A percentile compares a stretch with the other conserved stretches of the same genome.
These are phyloP conservation scores for Erodium trifolium DNA, from an alignment of 441 rosid genomes.

Conservation along the genomic window DNA sequence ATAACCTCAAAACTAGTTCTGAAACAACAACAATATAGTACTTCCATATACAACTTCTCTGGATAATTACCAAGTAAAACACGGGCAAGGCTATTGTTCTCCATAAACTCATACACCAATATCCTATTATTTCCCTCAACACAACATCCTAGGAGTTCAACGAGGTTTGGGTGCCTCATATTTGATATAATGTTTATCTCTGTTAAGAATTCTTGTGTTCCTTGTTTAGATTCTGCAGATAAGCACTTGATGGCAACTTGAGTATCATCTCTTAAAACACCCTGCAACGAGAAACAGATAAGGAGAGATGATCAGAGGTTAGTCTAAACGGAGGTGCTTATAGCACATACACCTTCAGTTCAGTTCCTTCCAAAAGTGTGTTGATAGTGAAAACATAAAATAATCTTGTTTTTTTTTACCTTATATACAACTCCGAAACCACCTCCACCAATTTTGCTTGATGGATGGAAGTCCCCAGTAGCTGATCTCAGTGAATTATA, in stretches of 20 bases:
- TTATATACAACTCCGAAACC: constrained; percentile 84
- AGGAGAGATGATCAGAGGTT: background rate
- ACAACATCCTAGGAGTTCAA: constrained; percentile 62
- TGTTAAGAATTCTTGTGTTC: constrained; percentile 48
- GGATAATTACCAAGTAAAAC: constrained; percentile 44
- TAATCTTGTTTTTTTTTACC: constrained; percentile 32
- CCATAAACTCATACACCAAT: constrained; percentile 56
- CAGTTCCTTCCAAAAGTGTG: background rate
- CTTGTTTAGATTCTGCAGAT: constrained; percentile 64
- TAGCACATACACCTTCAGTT: background rate
- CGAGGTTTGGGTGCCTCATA: constrained; percentile 55
- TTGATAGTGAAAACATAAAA: background rate
- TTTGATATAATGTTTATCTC: constrained; percentile 52
- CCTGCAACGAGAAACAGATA: constrained; percentile 32
- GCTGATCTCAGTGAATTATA: constrained; percentile 74
- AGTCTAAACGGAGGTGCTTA: background rate
- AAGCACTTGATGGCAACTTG: constrained; percentile 53
- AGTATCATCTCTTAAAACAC: constrained; percentile 47
- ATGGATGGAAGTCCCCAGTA: constrained; percentile 60
- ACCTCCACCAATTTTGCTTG: constrained; percentile 76
- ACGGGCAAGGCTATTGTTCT: constrained; percentile 63
- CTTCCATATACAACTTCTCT: background rate
- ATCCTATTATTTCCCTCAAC: constrained; percentile 43
- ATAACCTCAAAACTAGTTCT: background rate
- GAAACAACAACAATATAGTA: background rate